Evolutionary conservation across 495 filamentous ascomycete species (phyloP).

Genomic region (Oleoguttula mirabilis): DNA sequence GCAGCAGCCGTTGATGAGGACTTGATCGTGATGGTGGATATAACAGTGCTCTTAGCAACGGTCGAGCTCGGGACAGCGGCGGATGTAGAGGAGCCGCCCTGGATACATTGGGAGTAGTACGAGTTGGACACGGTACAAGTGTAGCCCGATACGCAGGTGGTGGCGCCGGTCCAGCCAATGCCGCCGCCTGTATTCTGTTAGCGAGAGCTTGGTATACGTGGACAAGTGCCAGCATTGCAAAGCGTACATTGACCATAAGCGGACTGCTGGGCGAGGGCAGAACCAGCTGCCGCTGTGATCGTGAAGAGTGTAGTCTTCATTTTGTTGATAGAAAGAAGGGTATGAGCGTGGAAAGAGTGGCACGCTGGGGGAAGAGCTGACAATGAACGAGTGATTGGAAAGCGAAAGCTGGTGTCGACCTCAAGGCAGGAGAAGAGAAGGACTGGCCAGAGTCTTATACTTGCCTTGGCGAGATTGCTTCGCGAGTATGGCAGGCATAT

Average conservation of each 20-base stretch:
- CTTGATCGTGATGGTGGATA: not conserved
- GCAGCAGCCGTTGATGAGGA: not conserved
- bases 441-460: not conserved
- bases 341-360: slow-evolving; percentile 10
- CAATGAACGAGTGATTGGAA: not conserved
- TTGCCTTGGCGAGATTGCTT: not conserved
- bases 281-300: slow-evolving; percentile 14
- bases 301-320: slow-evolving; percentile 16
- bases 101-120: slow-evolving; percentile 21
- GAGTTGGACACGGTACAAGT: slow-evolving; percentile 7
- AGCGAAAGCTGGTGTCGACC: not conserved
- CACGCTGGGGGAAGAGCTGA: not conserved
- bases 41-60: not conserved
- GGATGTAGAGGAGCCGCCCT: slow-evolving; percentile 3
- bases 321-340: not conserved
- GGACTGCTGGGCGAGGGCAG: slow-evolving; percentile 12
- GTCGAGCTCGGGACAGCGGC: not conserved
- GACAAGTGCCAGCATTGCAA: not conserved
- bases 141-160: slow-evolving; percentile 17
- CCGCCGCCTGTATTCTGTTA: slow-evolving; percentile 9
- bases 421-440: not conserved
- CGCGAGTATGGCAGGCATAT: too few relatives aligned
- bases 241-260: slow-evolving; percentile 16
- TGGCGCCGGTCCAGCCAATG: slow-evolving; percentile 13
- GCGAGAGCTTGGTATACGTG: not conserved